Base-by-base conservation (phyloP, 345 rosid species). In the Ricinus communis region DNA sequence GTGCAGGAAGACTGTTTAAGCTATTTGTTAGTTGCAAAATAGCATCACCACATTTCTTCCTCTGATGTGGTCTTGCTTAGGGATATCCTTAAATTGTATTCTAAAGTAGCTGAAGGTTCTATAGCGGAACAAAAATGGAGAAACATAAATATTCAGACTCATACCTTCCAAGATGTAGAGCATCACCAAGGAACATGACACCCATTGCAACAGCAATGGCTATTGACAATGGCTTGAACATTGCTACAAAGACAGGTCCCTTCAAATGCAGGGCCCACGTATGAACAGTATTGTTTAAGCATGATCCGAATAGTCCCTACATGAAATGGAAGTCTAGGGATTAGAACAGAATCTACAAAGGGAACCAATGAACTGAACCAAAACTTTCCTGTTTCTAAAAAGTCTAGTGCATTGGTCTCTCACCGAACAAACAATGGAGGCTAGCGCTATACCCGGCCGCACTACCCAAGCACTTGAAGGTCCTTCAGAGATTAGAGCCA, bases 351-450 rank as follows among this genome's bases (percentile, higher is more conserved):
- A 54, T 13, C 41, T 12, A 28, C 7, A 41, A 19, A 25, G 2
- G 19, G 3, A 52, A 25, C 9, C 1, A 22, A 33, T 10, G 5
- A 24, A 40, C 12, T 58, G 2, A 43, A 58, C 28, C 63, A 47
- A 45, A 15, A 0, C n/a, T 33, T 6, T 52, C 15, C 31, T n/a
- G 46, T 49, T 14, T n/a, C 3, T 24, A 13, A n/a, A n/a, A n/a
- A n/a, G n/a, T n/a, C n/a, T 22, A 2, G 7, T 47, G 8, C 36
- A 36, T 52, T 19, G 0, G 61, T 61, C 58, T 68, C 96, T 87
- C 74, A 94, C 98, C 66, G 95, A 86, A 85, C 97, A 91, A 54
- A 91, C 15, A 14, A 95, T 77, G 6, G 99, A 91, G 6, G 79
- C 84, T 75, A 91, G 41, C 19, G 92, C 96, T 57, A 86, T 76